These are phyloP conservation scores for Tephrocybe rancida DNA, from an alignment of 768 basidiomycete genomes.

Conservation along the genomic window DNA sequence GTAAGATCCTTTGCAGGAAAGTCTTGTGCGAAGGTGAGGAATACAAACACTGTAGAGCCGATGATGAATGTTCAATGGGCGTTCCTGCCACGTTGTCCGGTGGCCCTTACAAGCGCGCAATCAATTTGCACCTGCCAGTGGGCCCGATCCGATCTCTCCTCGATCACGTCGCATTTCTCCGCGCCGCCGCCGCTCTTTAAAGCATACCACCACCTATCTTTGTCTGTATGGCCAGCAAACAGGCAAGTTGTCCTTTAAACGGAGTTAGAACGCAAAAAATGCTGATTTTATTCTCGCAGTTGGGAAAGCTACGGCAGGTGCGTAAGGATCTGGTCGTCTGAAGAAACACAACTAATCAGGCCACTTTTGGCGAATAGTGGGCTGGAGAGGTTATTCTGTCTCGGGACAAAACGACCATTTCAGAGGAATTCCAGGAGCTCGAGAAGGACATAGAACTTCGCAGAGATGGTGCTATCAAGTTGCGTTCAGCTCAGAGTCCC, in stretches of 20 bases:
- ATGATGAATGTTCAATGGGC: too few relatives aligned
- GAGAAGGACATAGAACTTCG: conserved; percentile 86
- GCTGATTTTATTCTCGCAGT: conserved; percentile 38
- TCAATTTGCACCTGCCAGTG: background rate
- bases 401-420: conserved; percentile 76
- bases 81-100: too few relatives aligned
- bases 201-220: conserved; percentile 6
- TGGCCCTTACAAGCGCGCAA: background rate
- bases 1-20: too few relatives aligned
- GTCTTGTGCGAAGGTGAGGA: too few relatives aligned
- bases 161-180: conserved; percentile 15
- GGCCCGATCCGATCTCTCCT: conserved; percentile 20
- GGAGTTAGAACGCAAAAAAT: background rate
- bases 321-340: conserved; percentile 9
- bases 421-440: conserved; percentile 79
- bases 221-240: conserved; percentile 61
- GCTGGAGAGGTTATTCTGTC: conserved; percentile 88
- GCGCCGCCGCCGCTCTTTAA: conserved; percentile 4
- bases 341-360: conserved; percentile 24
- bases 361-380: conserved; percentile 59
- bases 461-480: conserved; percentile 74
- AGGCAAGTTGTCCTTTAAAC: conserved; percentile 40
- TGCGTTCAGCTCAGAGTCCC: conserved; percentile 25
- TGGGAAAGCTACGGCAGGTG: conserved; percentile 81
- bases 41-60: too few relatives aligned